phyloP scores from a whole-genome alignment of 192 early-diverging fungal species.

The Radiomyces spectabilis region DNA sequence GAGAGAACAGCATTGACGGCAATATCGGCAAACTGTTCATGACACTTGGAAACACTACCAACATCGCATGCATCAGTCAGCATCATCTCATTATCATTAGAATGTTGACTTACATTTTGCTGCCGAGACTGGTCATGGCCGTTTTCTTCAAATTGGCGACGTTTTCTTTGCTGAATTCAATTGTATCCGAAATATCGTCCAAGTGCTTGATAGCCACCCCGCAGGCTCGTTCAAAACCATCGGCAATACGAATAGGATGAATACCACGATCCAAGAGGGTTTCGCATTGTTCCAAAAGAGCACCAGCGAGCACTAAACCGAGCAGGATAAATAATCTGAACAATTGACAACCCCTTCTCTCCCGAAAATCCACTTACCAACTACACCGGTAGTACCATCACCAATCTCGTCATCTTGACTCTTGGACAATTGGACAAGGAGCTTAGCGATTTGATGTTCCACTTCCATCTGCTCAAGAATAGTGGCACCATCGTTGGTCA shows the following conservation, averaged over 20 bases:
- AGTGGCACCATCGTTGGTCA: constrained; percentile 99
- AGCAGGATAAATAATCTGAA: background rate
- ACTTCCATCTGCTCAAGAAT: constrained; percentile 98
- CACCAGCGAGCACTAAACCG: constrained; percentile 85
- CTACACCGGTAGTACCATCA: constrained; percentile 99
- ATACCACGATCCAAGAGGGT: constrained; percentile 91
- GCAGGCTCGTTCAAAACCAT: constrained; percentile 98
- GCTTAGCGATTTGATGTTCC: constrained; percentile 98
- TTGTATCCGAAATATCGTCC: constrained; percentile 86
- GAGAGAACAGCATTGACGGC: constrained; percentile 97
- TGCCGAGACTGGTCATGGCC: constrained; percentile 95
- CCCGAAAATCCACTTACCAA: constrained; percentile 51
- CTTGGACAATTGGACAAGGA: constrained; percentile 95
- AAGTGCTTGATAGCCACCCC: constrained; percentile 87
- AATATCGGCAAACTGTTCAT: constrained; percentile 96
- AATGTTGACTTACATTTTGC: constrained; percentile 80
- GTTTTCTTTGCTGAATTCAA: constrained; percentile 78
- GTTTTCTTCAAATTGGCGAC: constrained; percentile 84
- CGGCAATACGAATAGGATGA: constrained; percentile 98
- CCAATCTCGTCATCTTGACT: constrained; percentile 99
- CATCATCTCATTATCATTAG: background rate
- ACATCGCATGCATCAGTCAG: background rate
- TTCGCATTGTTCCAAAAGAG: constrained; percentile 95
- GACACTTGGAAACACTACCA: constrained; percentile 90
- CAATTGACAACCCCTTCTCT: background rate